Percentiles rank a stretch among this genome's conserved stretches.
These are phyloP conservation scores for Dalbergia cultrata DNA, from an alignment of 306 rosid genomes.

Conservation along the genomic window DNA sequence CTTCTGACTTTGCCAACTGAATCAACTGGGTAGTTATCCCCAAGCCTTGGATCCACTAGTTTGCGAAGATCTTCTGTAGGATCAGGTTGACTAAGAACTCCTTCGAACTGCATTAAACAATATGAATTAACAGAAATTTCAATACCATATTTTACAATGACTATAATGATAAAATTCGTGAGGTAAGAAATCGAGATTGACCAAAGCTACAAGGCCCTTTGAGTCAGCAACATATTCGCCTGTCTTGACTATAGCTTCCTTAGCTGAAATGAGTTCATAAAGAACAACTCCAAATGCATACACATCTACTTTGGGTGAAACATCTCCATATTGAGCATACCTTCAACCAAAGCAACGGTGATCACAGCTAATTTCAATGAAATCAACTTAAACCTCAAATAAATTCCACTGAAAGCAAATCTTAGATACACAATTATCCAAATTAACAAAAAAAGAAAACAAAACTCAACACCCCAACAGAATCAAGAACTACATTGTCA, in stretches of 20 bases:
- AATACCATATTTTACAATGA: constrained; percentile 10
- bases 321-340: constrained; percentile 95
- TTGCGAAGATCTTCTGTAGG: constrained; percentile 70
- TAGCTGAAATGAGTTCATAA: constrained; percentile 92
- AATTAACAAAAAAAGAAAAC: constrained; percentile 8
- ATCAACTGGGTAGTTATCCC: constrained; percentile 81
- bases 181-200: constrained; percentile 46
- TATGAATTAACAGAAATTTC: constrained; percentile 15
- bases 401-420: not conserved
- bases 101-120: constrained; percentile 74
- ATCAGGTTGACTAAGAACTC: constrained; percentile 70
- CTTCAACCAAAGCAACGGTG: constrained; percentile 53
- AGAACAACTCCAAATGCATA: constrained; percentile 96
- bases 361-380: constrained; percentile 20
- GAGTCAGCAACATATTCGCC: constrained; percentile 64
- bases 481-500: not conserved
- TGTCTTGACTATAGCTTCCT: constrained; percentile 77
- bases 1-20: constrained; percentile 81
- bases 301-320: constrained; percentile 93
- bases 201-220: constrained; percentile 87
- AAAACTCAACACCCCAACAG: not conserved
- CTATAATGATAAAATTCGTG: not conserved
- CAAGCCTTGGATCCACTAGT: constrained; percentile 83
- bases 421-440: not conserved
- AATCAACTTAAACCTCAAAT: not conserved